Base-by-base conservation (phyloP, 192 early-diverging fungal genomes). In the Blastocladiella britannica region DNA sequence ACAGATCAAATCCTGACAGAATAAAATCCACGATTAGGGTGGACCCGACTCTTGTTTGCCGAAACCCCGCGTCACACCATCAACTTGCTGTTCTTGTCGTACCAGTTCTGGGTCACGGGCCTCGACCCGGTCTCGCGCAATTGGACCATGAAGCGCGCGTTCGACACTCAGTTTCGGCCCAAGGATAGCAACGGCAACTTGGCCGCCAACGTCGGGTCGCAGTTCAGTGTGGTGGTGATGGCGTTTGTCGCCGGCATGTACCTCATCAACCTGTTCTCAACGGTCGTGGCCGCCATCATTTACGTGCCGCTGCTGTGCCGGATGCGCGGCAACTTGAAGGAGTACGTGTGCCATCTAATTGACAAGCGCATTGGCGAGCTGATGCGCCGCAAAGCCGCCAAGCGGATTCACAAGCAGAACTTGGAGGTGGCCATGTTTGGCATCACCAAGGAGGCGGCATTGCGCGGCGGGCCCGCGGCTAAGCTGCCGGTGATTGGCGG, bases 271-370 rank as follows among this genome's bases (percentile, higher is more conserved):
- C 61, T 77, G 23, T 15, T 84, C 0, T 65, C 61, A 25, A 69
- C 86, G 25, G 30, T 85, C 5, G 51, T 66, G 9, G 85, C 87
- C 5, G 67, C 74, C 22, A 51, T 85, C 47, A 52, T 88, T 20
- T 91, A 91, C 64, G 70, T 91, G 37, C 88, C 88, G 7, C 66
- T 91, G 51, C 60, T 87, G 56, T 79, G 72, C 62, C 76, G 76
- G 51, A 86, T 91, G 56, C 78, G 76, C 28, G 88, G 88, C 22
- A 91, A 89, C 61, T 66, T 91, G 53, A 91, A 91, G 63, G 88
- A 91, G 62, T 91, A 81, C 63, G 85, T 82, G 56, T 86, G 82
- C 55, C 84, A 88, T 70, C 87, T 87, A 66, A 79, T 91, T 51
- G 88, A 91, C 67, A 91, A 91, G 66, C 62, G 88, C 62, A 83